Evolutionary conservation across 1,284 basidiomycete genomes (phyloP).

Genomic region (Laetiporus sulphureus): DNA sequence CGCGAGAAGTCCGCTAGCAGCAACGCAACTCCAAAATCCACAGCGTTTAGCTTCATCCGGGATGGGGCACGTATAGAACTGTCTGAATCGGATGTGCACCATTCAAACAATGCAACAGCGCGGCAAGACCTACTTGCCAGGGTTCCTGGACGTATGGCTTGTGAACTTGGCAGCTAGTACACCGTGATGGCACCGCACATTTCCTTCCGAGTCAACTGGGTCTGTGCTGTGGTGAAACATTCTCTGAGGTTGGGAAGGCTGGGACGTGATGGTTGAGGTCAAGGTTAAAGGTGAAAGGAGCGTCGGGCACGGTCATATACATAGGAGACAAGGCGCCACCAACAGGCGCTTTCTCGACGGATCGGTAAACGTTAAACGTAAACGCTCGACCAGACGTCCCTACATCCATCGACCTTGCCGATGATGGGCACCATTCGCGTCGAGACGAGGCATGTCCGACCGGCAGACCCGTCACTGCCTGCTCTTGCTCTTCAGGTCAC

Average conservation of each 20-base stretch:
- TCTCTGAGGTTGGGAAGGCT: background rate
- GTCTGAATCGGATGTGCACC: too few species aligned
- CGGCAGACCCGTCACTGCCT: conserved; percentile 43
- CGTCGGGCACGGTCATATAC: too few species aligned
- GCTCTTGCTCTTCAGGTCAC: conserved; percentile 67
- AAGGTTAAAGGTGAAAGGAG: too few species aligned
- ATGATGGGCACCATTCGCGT: conserved; percentile 21
- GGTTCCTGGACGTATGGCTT: background rate
- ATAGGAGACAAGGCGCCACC: too few species aligned
- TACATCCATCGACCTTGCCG: too few species aligned
- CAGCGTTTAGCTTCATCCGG: conserved; percentile 18
- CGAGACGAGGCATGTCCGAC: conserved; percentile 37
- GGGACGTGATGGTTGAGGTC: background rate
- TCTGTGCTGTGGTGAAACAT: background rate
- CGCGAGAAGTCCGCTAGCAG: too few species aligned
- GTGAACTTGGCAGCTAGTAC: background rate
- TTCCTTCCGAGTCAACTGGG: background rate
- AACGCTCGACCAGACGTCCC: background rate
- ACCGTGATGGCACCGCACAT: background rate
- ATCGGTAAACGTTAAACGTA: too few species aligned
- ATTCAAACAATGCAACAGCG: too few species aligned
- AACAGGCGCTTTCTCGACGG: too few species aligned
- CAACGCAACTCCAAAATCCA: conserved; percentile 30
- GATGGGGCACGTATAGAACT: too few species aligned
- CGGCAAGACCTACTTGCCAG: background rate